These are phyloP conservation scores for Zopfia rhizophila DNA, from an alignment of 2,329 filamentous ascomycete genomes.

Conservation along the genomic window DNA sequence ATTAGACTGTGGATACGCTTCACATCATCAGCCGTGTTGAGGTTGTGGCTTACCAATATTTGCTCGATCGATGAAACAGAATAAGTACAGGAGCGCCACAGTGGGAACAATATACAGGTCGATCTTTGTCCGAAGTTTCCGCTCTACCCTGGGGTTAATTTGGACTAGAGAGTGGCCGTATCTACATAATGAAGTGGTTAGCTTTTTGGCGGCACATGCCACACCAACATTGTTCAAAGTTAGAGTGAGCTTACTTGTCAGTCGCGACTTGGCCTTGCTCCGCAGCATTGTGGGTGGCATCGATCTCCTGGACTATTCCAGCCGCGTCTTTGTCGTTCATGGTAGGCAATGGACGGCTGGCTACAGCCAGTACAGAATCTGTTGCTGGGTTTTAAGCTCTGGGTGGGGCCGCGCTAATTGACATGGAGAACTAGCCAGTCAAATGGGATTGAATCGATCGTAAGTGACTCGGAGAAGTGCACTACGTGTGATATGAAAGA, in stretches of 20 bases:
- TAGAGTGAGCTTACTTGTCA: constrained; percentile 3
- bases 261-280: constrained; percentile 20
- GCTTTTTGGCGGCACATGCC: no score
- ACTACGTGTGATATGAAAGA: no score
- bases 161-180: constrained; percentile 61
- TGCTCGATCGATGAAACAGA: constrained; percentile 76
- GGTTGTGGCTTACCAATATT: constrained; percentile 67
- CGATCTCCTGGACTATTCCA: constrained; percentile 11
- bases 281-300: constrained; percentile 17
- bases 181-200: no score
- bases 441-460: no score
- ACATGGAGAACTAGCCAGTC: no score
- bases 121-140: constrained; percentile 67
- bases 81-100: constrained; percentile 71
- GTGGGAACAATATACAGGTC: constrained; percentile 71
- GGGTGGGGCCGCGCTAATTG: no score
- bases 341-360: no score
- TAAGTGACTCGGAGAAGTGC: no score
- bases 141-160: constrained; percentile 64
- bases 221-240: neutral
- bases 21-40: constrained; percentile 2
- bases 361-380: no score
- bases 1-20: no score
- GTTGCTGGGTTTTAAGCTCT: no score
- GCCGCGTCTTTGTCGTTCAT: constrained; percentile 15